Conservation (phyloP, 202 grass and related monocot species). For the Eragrostis tef region DNA sequence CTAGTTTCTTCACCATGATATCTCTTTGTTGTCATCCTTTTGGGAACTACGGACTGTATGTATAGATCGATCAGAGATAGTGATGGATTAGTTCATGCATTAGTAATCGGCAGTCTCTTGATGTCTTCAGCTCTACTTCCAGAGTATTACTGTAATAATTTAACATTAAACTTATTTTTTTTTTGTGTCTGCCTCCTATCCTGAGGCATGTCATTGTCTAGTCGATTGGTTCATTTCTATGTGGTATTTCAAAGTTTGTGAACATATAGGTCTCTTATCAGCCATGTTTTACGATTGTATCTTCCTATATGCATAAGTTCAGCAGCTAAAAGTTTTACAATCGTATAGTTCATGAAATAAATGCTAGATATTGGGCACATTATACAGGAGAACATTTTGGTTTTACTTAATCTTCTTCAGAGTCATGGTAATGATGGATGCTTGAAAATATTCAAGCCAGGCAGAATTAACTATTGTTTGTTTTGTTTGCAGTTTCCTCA, state of each 20-base stretch:
- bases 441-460: neutral
- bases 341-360: neutral
- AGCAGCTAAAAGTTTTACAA: neutral
- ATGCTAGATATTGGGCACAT: neutral
- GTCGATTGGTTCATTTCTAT: neutral
- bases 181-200: neutral
- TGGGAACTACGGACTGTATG: too few relatives aligned
- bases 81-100: too few relatives aligned
- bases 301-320: constrained; percentile 3
- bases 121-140: neutral
- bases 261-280: neutral
- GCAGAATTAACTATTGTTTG: neutral
- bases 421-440: neutral
- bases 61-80: too few relatives aligned
- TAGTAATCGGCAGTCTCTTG: neutral
- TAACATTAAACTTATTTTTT: neutral
- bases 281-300: neutral
- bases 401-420: neutral
- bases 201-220: neutral
- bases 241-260: neutral
- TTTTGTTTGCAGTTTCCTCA: neutral
- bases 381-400: neutral
- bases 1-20: neutral
- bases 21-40: too few relatives aligned
- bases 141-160: neutral